A percentile compares a stretch with the other conserved stretches of the same genome.
phyloP scores from a whole-genome alignment of 306 rosid genomes.

The Quercus variabilis region DNA sequence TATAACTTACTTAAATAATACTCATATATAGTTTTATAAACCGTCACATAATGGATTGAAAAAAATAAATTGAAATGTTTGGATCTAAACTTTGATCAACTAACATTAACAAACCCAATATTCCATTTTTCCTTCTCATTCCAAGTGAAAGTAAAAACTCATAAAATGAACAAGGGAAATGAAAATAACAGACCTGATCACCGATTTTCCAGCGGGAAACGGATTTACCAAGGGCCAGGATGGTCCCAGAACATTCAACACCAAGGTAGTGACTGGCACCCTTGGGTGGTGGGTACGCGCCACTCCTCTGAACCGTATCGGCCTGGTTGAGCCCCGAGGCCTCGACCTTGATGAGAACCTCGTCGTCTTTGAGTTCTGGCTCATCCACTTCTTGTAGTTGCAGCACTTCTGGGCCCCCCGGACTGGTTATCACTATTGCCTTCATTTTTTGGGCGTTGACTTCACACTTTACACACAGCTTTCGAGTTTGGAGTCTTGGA shows the following conservation, averaged over 20 bases:
- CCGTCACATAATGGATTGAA: no score
- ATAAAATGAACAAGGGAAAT: no score
- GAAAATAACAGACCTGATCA: conserved; percentile 51
- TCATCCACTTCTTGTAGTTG: conserved; percentile 59
- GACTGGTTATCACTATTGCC: conserved; percentile 60
- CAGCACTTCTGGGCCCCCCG: conserved; percentile 80
- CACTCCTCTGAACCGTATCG: conserved; percentile 69
- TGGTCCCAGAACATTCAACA: conserved; percentile 81
- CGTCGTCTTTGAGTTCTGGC: conserved; percentile 59
- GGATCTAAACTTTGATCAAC: no score
- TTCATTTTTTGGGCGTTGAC: conserved; percentile 43
- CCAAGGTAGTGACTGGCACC: conserved; percentile 77
- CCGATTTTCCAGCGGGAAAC: conserved; percentile 88
- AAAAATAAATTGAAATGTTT: no score
- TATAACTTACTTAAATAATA: no score
- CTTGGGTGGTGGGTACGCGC: conserved; percentile 67
- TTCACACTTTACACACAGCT: neutral
- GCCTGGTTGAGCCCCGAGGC: conserved; percentile 87
- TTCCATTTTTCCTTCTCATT: no score
- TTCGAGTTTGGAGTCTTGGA: no score
- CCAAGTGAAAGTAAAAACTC: no score
- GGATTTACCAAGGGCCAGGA: conserved; percentile 51
- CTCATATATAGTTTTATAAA: no score
- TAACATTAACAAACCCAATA: no score
- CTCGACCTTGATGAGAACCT: conserved; percentile 62